phyloP scores from a whole-genome alignment of 768 basidiomycete species.

The Leucocoprinus birnbaumii region DNA sequence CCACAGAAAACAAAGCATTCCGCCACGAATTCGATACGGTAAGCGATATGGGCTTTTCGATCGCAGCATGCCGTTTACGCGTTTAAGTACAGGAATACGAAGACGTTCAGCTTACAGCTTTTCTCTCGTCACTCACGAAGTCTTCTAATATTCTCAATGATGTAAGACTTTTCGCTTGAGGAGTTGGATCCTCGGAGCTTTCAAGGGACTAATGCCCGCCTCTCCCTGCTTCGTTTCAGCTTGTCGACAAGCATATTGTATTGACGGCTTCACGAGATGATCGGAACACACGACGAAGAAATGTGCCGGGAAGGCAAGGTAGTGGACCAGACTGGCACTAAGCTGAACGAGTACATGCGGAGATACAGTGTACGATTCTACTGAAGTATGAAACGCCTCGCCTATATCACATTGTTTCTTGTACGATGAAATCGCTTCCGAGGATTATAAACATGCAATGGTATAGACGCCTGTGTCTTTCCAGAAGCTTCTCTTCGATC shows the following conservation, averaged over 20 bases:
- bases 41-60: constrained; percentile 18
- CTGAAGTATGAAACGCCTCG: constrained; percentile 9
- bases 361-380: neutral
- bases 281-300: constrained; percentile 50
- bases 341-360: constrained; percentile 40
- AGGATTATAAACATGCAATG: neutral
- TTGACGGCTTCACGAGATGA: constrained; percentile 56
- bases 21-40: constrained; percentile 89
- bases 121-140: constrained; percentile 86
- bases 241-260: constrained; percentile 80
- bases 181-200: neutral
- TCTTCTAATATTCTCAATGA: constrained; percentile 86
- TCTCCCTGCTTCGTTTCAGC: constrained; percentile 28
- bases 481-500: neutral
- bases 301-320: constrained; percentile 38
- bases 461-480: neutral
- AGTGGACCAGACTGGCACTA: constrained; percentile 45
- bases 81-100: constrained; percentile 76
- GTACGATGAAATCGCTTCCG: neutral
- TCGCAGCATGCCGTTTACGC: neutral
- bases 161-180: constrained; percentile 42
- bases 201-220: constrained; percentile 5
- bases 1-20: constrained; percentile 80
- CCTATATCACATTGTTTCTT: constrained; percentile 10
- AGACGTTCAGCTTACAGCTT: constrained; percentile 91